These are phyloP conservation scores for Geotrichum australiense DNA, from an alignment of 1,139 yeast species.

Conservation along the genomic window DNA sequence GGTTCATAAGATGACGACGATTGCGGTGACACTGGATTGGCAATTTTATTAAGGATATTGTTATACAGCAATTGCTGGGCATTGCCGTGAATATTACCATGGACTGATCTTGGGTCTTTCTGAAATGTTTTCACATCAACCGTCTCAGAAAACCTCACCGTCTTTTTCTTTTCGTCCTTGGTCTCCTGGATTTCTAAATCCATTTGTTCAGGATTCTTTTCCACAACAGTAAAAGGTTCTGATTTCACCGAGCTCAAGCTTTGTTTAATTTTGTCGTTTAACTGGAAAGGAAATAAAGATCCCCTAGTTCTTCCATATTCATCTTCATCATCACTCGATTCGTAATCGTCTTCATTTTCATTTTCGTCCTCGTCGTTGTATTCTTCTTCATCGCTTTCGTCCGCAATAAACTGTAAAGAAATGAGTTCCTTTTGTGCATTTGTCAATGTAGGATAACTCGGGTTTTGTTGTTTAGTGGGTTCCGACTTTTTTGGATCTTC, in stretches of 20 bases:
- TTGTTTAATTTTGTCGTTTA: slow-evolving; percentile 11
- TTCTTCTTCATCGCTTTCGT: slow-evolving; percentile 42
- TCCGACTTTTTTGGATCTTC: too few relatives aligned
- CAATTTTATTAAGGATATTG: slow-evolving; percentile 1
- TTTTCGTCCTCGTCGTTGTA: slow-evolving; percentile 30
- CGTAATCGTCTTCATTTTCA: slow-evolving; percentile 31
- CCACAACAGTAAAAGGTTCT: too few relatives aligned
- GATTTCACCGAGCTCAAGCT: too few relatives aligned
- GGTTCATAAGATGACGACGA: slow-evolving; percentile 2
- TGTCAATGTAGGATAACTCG: too few relatives aligned
- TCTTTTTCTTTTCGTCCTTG: slow-evolving; percentile 19
- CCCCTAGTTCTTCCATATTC: slow-evolving; percentile 37
- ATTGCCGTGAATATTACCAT: slow-evolving; percentile 13
- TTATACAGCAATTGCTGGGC: background rate
- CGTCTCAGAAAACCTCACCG: slow-evolving; percentile 31
- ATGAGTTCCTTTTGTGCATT: slow-evolving; percentile 40
- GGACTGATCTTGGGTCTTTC: slow-evolving; percentile 18
- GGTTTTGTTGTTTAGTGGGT: too few relatives aligned
- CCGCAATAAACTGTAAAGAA: slow-evolving; percentile 48
- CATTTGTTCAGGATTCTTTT: slow-evolving; percentile 13
- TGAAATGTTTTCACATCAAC: slow-evolving; percentile 34
- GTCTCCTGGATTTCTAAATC: background rate
- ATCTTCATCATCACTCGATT: slow-evolving; percentile 35
- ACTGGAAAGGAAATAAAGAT: slow-evolving; percentile 30
- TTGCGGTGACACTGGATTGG: too few relatives aligned